Base-by-base conservation (phyloP, 306 rosid genomes). In the Herpetospermum pedunculosum region DNA sequence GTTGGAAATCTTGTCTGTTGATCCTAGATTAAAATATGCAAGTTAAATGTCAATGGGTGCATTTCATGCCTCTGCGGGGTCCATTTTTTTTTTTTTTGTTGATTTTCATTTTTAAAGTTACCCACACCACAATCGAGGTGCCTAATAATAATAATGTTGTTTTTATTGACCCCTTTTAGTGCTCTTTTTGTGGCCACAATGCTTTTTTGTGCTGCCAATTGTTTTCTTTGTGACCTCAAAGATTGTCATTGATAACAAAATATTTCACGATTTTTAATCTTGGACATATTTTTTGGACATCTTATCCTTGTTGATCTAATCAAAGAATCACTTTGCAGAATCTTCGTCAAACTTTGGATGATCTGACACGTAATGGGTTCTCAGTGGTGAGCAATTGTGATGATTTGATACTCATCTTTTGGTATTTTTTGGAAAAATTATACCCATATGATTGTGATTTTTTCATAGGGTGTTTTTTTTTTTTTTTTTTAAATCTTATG, bases 341-440 rank as follows among this genome's bases (percentile, higher is more conserved):
- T 83, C 97, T 93, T 80, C 92, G 98, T 40, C 98, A 93, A 81
- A 90, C 97, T 44, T 87, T 93, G 84, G 94, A 90, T 84, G 98
- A 90, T 84, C 84, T 93, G 78, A 87, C 98, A 19, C 80, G 78
- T 26, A 85, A 86, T 79, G 97, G 98, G 77, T 90, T 46, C 85
- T 93, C 97, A n/a, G 98, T 93, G 93, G 98, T 93, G 75, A 76
- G 79, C 76, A 76, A 70, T 69, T 82, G 2, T 70, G 55, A 32
- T 28, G 18, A 57, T 32, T 55, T 55, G 54, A 41, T 59, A 6
- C 47, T 43, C 75, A 41, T 41, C 72, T 37, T 74, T 26, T 38
- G 47, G 16, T 38, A 19, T 64, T 19, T 32, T 64, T 19, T 60
- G 25, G 40, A 18, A 62, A 62, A 62, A 62, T 19, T 71, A 50